These are phyloP conservation scores for Coemansia reversa DNA, from an alignment of 192 early-diverging fungal genomes.

Conservation along the genomic window DNA sequence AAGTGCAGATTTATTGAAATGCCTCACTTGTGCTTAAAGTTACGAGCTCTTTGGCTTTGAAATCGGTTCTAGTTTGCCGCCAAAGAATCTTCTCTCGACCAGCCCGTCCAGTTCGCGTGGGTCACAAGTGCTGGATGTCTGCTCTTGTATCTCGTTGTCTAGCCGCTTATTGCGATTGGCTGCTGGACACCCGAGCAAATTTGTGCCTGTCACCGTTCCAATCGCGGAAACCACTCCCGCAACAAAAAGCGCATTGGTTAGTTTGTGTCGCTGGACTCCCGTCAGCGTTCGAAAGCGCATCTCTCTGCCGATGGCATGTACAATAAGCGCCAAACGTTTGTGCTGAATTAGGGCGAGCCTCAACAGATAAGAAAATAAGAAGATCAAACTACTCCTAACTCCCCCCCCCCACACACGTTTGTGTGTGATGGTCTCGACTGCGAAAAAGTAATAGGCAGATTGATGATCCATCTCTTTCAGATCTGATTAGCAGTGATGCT, in stretches of 20 bases:
- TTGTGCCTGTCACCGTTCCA: constrained; percentile 50
- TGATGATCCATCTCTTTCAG: not conserved
- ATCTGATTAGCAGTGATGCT: no score
- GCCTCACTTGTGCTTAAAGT: not conserved
- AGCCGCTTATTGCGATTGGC: constrained; percentile 38
- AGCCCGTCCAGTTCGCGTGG: not conserved
- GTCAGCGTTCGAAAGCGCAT: constrained; percentile 53
- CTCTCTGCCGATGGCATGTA: constrained; percentile 1
- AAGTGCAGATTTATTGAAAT: no score
- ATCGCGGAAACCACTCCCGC: constrained; percentile 45
- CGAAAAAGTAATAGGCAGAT: not conserved
- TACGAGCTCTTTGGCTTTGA: not conserved
- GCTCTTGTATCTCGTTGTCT: constrained; percentile 18
- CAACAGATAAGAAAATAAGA: not conserved
- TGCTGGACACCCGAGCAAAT: constrained; percentile 49
- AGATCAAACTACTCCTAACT: not conserved
- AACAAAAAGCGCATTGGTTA: constrained; percentile 50
- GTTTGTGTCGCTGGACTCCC: constrained; percentile 42
- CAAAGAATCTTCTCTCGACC: constrained; percentile 1
- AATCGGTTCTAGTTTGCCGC: constrained; percentile 19
- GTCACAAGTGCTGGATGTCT: not conserved
- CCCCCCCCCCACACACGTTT: not conserved
- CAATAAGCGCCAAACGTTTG: not conserved
- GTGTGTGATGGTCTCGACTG: not conserved
- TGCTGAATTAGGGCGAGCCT: not conserved